Evolutionary conservation across 202 grass and related monocot genomes (phyloP), one percentile per base, ranked within the genome.

Genomic region (Carex arenaria): DNA sequence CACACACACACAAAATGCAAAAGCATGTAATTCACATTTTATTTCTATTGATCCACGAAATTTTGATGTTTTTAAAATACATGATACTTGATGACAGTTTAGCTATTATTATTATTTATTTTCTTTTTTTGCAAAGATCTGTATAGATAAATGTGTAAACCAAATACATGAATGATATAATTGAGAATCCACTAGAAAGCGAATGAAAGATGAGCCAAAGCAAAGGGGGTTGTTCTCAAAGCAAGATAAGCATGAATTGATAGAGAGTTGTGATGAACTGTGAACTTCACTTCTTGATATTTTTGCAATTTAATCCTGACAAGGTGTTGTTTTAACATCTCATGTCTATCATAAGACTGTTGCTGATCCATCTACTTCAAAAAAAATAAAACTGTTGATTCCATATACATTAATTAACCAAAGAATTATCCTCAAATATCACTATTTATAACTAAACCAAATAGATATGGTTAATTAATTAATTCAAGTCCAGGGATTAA

Each of bases 201-300:
- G 31, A 78, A 78, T 30, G 32, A 74, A 49, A 82, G 82, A 74
- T 49, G 23, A 84, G 52, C n/a, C 19, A 69, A 61, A 81, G 82
- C 66, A 83, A 79, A 88, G 84, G 54, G 84, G 83, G 64, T 60
- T 78, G 73, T 78, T 78, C 53, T 84, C 82, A 84, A 90, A 84
- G 81, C 80, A 67, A 79, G 30, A 79, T 65, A 84, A 42, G 83
- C 9, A 90, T 85, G 84, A 83, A 79, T 69, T 84, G 47, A 52
- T 89, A 80, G 84, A 80, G 84, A 84, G 67, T 67, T 43, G 66
- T 87, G 55, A 72, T 47, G 61, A 64, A 34, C 64, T 49, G 83
- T 69, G 43, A 81, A 70, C 87, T 90, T 88, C 79, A 84, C 89
- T 86, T 94, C 91, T 89, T 9, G 7, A 38, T 78, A 60, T 36